phyloP scores from a whole-genome alignment of 2,329 filamentous ascomycete species.

The Neonectria ditissima region DNA sequence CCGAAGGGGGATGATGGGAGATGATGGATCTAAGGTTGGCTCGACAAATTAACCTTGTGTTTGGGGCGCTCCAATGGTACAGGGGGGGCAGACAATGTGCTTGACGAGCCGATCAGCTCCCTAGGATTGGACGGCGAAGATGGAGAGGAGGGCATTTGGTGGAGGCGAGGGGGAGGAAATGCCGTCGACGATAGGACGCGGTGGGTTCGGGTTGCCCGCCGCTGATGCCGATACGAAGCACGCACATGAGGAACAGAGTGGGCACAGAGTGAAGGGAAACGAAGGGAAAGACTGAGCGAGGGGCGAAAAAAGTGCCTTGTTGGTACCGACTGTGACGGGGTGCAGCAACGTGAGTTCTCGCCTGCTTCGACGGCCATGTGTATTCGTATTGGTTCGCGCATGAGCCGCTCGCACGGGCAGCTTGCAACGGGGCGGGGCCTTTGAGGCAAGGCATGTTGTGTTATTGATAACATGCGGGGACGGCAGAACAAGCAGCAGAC shows the following conservation, averaged over 20 bases:
- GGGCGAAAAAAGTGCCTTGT: neutral
- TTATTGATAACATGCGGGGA: neutral
- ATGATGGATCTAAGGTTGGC: constrained; percentile 16
- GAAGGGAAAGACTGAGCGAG: neutral
- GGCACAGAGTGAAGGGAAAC: neutral
- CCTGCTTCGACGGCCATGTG: too few species aligned
- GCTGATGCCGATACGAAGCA: constrained; percentile 14
- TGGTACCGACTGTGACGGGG: neutral
- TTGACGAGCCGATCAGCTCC: constrained; percentile 15
- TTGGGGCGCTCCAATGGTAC: constrained; percentile 15
- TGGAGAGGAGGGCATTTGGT: constrained; percentile 1
- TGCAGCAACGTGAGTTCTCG: neutral
- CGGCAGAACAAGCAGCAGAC: neutral
- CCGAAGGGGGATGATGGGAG: constrained; percentile 4
- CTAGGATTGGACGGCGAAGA: neutral
- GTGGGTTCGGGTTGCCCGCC: neutral
- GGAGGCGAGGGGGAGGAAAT: constrained; percentile 6
- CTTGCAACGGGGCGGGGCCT: too few species aligned
- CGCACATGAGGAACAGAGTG: constrained; percentile 7
- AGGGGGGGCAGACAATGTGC: constrained; percentile 16
- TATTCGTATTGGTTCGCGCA: too few species aligned
- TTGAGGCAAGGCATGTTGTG: too few species aligned
- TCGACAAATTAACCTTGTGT: constrained; percentile 28
- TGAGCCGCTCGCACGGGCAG: too few species aligned
- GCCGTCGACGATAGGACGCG: neutral